Percentiles rank a stretch among this genome's conserved stretches.
phyloP scores from a whole-genome alignment of 116 monocot genomes.

The Iris pallida region DNA sequence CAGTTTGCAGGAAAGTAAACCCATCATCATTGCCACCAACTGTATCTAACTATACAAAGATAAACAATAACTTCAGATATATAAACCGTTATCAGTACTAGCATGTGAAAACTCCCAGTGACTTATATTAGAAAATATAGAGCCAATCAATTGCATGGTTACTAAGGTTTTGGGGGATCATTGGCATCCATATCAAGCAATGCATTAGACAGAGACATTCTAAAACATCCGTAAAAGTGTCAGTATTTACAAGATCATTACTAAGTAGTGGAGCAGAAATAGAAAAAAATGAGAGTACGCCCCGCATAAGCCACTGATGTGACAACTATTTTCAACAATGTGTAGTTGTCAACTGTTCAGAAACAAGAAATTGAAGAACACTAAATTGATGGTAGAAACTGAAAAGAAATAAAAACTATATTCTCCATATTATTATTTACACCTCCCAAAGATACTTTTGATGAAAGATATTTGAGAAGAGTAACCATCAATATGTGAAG shows the following conservation, averaged over 20 bases:
- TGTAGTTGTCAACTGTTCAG: constrained; percentile 79
- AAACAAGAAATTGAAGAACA: constrained; percentile 13
- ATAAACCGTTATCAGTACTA: not conserved
- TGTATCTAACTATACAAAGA: constrained; percentile 47
- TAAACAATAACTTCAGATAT: constrained; percentile 8
- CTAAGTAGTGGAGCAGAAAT: constrained; percentile 22
- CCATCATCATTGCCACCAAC: constrained; percentile 43
- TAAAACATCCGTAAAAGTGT: constrained; percentile 50
- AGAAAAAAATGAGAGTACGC: constrained; percentile 72
- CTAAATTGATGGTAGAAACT: no score
- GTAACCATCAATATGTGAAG: not conserved
- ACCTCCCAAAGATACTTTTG: not conserved
- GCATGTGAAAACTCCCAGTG: not conserved
- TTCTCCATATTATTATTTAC: not conserved
- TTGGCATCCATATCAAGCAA: constrained; percentile 99
- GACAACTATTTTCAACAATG: constrained; percentile 94
- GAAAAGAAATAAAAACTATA: no score
- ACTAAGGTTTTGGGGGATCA: constrained; percentile 98
- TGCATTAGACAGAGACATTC: constrained; percentile 73
- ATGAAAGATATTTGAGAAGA: not conserved
- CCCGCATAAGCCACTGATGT: constrained; percentile 81
- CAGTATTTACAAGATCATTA: constrained; percentile 22
- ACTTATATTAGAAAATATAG: constrained; percentile 97
- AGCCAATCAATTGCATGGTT: constrained; percentile 91
- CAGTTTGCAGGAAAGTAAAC: constrained; percentile 45